A percentile compares a stretch with the other conserved stretches of the same genome.
Evolutionary conservation across 1,139 yeast genomes (phyloP).

Genomic region (Blastobotrys proliferans): DNA sequence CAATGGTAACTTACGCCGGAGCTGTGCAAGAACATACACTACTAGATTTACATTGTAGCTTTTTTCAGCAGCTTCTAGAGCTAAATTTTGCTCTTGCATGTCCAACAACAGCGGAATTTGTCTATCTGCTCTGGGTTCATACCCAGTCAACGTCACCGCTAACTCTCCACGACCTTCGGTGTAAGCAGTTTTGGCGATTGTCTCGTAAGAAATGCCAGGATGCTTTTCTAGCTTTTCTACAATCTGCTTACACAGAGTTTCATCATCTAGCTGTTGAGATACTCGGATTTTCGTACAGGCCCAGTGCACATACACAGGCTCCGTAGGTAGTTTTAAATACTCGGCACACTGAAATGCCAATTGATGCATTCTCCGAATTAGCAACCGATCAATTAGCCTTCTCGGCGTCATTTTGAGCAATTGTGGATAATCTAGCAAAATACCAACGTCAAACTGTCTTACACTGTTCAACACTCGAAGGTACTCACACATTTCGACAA

Average conservation of each 20-base stretch:
- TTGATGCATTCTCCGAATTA: constrained; percentile 58
- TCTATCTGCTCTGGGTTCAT: constrained; percentile 62
- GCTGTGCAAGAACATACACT: constrained; percentile 51
- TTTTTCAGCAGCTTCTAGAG: constrained; percentile 64
- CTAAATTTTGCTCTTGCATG: constrained; percentile 70
- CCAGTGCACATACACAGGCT: constrained; percentile 70
- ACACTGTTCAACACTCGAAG: constrained; percentile 69
- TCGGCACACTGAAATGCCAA: constrained; percentile 61
- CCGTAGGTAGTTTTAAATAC: constrained; percentile 49
- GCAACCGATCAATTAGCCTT: constrained; percentile 52
- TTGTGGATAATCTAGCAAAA: constrained; percentile 61
- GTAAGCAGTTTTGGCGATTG: constrained; percentile 65
- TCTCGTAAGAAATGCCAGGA: constrained; percentile 51
- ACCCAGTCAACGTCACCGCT: constrained; percentile 59
- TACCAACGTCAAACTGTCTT: constrained; percentile 59
- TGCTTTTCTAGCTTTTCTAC: constrained; percentile 42
- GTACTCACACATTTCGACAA: constrained; percentile 55
- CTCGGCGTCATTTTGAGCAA: constrained; percentile 39
- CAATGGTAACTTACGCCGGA: constrained; percentile 46
- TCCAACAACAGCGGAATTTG: constrained; percentile 63
- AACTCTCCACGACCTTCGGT: constrained; percentile 76
- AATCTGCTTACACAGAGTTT: constrained; percentile 50
- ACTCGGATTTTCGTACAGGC: constrained; percentile 66
- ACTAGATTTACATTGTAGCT: constrained; percentile 64
- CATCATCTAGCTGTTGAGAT: constrained; percentile 52